Percentiles rank a stretch among this genome's conserved stretches.
These are phyloP conservation scores for Actinomucor elegans DNA, from an alignment of 371 early-diverging fungal species.

Conservation along the genomic window DNA sequence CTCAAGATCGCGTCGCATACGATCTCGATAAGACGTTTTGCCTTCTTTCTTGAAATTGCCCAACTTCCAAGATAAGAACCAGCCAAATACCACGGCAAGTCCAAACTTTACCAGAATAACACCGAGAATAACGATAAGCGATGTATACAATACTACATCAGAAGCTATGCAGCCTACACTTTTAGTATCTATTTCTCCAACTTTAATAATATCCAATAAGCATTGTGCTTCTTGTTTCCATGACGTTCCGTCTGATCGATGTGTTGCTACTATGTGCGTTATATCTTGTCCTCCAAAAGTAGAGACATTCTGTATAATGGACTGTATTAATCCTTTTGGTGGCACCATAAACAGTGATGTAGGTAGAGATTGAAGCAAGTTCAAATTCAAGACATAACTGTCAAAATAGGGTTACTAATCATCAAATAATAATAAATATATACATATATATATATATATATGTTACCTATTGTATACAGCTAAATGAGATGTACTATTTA, in stretches of 20 bases:
- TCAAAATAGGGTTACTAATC: background rate
- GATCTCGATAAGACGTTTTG: slow-evolving; percentile 35
- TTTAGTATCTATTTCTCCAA: slow-evolving; percentile 76
- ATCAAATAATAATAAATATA: background rate
- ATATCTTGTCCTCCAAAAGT: slow-evolving; percentile 43
- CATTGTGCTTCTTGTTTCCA: slow-evolving; percentile 58
- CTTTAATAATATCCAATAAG: slow-evolving; percentile 64
- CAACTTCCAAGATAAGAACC: slow-evolving; percentile 54
- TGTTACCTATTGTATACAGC: slow-evolving; percentile 75
- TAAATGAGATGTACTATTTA: slow-evolving; percentile 48
- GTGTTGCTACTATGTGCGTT: slow-evolving; percentile 32
- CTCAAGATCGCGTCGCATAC: slow-evolving; percentile 49
- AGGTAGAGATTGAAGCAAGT: slow-evolving; percentile 38
- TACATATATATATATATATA: background rate
- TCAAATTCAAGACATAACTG: slow-evolving; percentile 49
- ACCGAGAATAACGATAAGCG: slow-evolving; percentile 57
- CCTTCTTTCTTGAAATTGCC: slow-evolving; percentile 40
- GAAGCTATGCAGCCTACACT: slow-evolving; percentile 73
- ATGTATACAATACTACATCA: slow-evolving; percentile 57
- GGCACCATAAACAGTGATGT: slow-evolving; percentile 29
- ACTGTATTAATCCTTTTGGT: slow-evolving; percentile 31
- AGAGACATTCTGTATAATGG: slow-evolving; percentile 16
- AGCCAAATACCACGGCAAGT: slow-evolving; percentile 66
- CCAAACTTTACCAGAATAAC: slow-evolving; percentile 66
- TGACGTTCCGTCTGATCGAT: background rate